Evolutionary conservation across 805 yeast genomes (phyloP).

Genomic region (Candida khao-thaluensis): DNA sequence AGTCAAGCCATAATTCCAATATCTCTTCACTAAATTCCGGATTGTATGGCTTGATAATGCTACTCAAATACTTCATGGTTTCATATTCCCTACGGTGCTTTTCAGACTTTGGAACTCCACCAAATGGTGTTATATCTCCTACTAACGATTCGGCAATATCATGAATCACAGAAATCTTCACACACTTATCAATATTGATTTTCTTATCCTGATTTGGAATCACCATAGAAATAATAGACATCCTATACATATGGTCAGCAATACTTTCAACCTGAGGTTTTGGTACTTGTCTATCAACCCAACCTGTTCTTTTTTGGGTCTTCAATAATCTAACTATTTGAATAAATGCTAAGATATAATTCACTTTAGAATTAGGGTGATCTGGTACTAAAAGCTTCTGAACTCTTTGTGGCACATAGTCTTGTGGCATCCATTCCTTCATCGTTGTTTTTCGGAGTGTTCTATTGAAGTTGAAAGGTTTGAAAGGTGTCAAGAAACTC

Average conservation of each 20-base stretch:
- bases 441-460: constrained; percentile 10
- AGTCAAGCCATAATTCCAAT: constrained; percentile 76
- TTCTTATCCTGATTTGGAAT: constrained; percentile 45
- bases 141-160: constrained; percentile 93
- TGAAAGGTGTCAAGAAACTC: background rate
- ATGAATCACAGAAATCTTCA: constrained; percentile 83
- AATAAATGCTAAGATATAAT: constrained; percentile 55
- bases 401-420: constrained; percentile 50
- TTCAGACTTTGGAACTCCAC: constrained; percentile 65
- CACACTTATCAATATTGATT: constrained; percentile 66
- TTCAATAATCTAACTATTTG: constrained; percentile 74
- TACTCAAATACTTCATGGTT: constrained; percentile 66
- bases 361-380: constrained; percentile 25
- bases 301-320: constrained; percentile 85
- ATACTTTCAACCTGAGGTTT: constrained; percentile 63
- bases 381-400: constrained; percentile 33
- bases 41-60: constrained; percentile 65
- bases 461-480: background rate
- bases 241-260: constrained; percentile 95
- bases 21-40: constrained; percentile 60
- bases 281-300: constrained; percentile 69
- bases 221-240: constrained; percentile 79
- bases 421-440: constrained; percentile 52
- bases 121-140: constrained; percentile 90
- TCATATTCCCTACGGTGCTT: constrained; percentile 79